These are phyloP conservation scores for Cyclospora cayetanensis DNA, from an alignment of 169 alveolate genomes.

Conservation along the genomic window DNA sequence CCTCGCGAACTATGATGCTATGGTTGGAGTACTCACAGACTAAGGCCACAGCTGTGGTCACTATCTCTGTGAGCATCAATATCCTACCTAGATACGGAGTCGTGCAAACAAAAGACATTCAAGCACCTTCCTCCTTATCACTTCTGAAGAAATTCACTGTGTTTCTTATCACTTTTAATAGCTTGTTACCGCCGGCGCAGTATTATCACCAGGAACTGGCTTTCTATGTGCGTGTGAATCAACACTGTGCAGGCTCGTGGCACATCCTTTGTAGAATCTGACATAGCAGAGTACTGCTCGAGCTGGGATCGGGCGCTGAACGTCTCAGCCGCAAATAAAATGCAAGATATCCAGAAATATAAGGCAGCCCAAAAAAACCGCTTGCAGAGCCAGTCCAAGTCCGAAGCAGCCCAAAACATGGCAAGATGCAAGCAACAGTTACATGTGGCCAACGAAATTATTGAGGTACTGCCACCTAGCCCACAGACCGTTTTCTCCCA, in stretches of 20 bases:
- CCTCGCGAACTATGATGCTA: background rate
- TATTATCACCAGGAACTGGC: too few species aligned
- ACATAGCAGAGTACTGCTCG: conserved; percentile 40
- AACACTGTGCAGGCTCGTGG: conserved; percentile 48
- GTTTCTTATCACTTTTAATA: too few species aligned
- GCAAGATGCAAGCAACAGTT: conserved; percentile 43
- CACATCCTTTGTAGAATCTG: conserved; percentile 10
- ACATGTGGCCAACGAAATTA: conserved; percentile 38
- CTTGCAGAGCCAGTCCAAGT: conserved; percentile 38
- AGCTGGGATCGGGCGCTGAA: conserved; percentile 44
- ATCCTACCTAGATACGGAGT: too few species aligned
- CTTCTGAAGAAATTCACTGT: too few species aligned
- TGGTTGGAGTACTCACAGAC: conserved; percentile 47
- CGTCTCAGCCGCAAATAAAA: conserved; percentile 6
- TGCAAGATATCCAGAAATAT: conserved; percentile 20
- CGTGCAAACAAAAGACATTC: too few species aligned
- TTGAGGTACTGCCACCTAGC: conserved; percentile 34
- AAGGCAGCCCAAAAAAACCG: conserved; percentile 18
- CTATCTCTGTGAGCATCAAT: background rate
- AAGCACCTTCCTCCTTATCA: too few species aligned
- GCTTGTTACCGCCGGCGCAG: too few species aligned
- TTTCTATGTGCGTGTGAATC: too few species aligned
- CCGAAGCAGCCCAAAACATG: background rate
- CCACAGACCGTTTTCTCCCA: too few species aligned
- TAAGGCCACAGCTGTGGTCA: conserved; percentile 26